Evolutionary conservation across 495 filamentous ascomycete species (phyloP).

Genomic region (Penicillium argentinense): DNA sequence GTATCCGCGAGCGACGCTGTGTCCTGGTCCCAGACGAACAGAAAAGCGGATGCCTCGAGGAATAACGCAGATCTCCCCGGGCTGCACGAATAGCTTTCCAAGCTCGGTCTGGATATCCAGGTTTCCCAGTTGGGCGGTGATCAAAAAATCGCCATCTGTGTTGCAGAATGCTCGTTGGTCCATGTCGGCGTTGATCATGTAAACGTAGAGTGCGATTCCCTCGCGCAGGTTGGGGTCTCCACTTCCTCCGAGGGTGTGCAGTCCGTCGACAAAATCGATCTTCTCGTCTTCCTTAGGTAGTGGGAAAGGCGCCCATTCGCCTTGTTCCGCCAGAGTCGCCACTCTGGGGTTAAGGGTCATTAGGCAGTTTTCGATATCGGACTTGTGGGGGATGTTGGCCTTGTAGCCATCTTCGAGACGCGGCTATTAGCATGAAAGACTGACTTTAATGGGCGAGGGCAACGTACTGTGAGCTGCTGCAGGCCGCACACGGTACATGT

Average conservation of each 20-base stretch:
- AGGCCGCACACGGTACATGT: conserved; percentile 43
- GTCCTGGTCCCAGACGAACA: conserved; percentile 22
- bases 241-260: conserved; percentile 41
- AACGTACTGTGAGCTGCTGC: conserved; percentile 41
- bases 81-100: conserved; percentile 41
- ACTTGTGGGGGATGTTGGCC: conserved; percentile 30
- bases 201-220: conserved; percentile 16
- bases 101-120: conserved; percentile 45
- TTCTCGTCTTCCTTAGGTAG: conserved; percentile 32
- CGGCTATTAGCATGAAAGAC: too few relatives aligned
- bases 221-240: conserved; percentile 21
- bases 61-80: conserved; percentile 44
- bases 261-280: conserved; percentile 41
- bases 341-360: conserved; percentile 41
- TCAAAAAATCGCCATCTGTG: conserved; percentile 42
- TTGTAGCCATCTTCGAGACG: conserved; percentile 44
- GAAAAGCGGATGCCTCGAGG: conserved; percentile 38
- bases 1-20: conserved; percentile 32
- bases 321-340: conserved; percentile 34
- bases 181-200: conserved; percentile 14
- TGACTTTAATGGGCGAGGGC: neutral
- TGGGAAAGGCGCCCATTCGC: conserved; percentile 44
- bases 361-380: conserved; percentile 42
- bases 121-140: conserved; percentile 40
- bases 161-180: conserved; percentile 38